Evolutionary conservation across 179 eudicot species (phyloP).

Genomic region (Dionaea muscipula): DNA sequence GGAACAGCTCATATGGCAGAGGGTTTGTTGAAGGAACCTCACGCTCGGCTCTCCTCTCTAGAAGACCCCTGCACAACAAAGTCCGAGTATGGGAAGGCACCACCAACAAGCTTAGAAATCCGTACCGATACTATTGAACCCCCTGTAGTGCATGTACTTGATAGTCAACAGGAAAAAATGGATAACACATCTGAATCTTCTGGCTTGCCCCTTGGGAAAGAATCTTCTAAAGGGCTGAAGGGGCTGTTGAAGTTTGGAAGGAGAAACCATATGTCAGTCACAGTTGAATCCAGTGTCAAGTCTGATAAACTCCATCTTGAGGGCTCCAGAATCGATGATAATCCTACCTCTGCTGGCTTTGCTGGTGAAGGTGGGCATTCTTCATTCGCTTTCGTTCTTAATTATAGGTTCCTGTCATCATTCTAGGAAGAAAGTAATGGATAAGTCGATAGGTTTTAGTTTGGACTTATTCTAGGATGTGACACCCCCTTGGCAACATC

Average conservation of each 20-base stretch:
- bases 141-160: conserved; percentile 27
- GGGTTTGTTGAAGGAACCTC: too few relatives aligned
- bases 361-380: conserved; percentile 50
- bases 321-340: conserved; percentile 24
- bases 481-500: too few relatives aligned
- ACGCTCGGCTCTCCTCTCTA: conserved; percentile 66
- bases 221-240: conserved; percentile 64
- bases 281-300: conserved; percentile 35
- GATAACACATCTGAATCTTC: conserved; percentile 33
- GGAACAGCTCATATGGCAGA: too few relatives aligned
- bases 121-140: conserved; percentile 17
- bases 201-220: conserved; percentile 46
- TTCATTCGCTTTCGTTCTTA: too few relatives aligned
- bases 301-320: conserved; percentile 35
- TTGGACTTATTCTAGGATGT: too few relatives aligned
- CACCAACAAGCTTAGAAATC: conserved; percentile 22
- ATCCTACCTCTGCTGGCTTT: conserved; percentile 21
- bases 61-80: conserved; percentile 54
- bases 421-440: too few relatives aligned
- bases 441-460: not conserved
- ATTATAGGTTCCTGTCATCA: too few relatives aligned
- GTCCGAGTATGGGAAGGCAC: conserved; percentile 54
- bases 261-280: conserved; percentile 39
- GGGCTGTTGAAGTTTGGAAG: conserved; percentile 63
- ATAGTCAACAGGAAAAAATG: conserved; percentile 25